Conservation (phyloP, 129 eudicot genomes). For the Chrysanthemum makinoi region DNA sequence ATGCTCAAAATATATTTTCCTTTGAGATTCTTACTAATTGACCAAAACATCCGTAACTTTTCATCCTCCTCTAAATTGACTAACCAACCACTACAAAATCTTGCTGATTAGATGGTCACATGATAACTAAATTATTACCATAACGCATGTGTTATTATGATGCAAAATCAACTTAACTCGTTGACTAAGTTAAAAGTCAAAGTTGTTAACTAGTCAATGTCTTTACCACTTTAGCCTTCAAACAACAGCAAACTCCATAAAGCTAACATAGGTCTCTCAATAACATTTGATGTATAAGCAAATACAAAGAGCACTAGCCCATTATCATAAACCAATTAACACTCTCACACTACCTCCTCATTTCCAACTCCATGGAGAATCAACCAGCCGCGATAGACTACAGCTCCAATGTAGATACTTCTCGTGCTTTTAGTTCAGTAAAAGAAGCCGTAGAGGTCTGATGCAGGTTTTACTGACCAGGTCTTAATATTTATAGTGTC, state of each 20-base stretch:
- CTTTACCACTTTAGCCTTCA: constrained; percentile 41
- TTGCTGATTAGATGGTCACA: constrained; percentile 17
- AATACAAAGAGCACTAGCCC: constrained; percentile 39
- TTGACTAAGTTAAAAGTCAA: constrained; percentile 23
- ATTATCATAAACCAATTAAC: constrained; percentile 30
- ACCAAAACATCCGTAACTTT: too few relatives aligned
- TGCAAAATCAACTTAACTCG: constrained; percentile 6
- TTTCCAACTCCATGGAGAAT: constrained; percentile 35
- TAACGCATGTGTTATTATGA: not conserved
- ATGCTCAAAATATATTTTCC: too few relatives aligned
- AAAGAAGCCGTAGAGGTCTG: constrained; percentile 89
- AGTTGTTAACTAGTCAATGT: constrained; percentile 61
- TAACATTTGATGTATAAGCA: constrained; percentile 63
- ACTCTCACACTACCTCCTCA: constrained; percentile 17
- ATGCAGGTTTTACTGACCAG: too few relatives aligned
- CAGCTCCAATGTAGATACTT: constrained; percentile 66
- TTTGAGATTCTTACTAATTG: too few relatives aligned
- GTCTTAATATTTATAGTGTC: too few relatives aligned
- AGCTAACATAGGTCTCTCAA: not conserved
- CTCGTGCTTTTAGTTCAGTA: constrained; percentile 76
- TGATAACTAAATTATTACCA: constrained; percentile 21
- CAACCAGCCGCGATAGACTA: constrained; percentile 26
- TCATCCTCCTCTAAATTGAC: constrained; percentile 16
- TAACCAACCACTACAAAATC: constrained; percentile 18
- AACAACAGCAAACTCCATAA: constrained; percentile 36